These are phyloP conservation scores for Candida sithepensis DNA, from an alignment of 805 yeast genomes.

Conservation along the genomic window DNA sequence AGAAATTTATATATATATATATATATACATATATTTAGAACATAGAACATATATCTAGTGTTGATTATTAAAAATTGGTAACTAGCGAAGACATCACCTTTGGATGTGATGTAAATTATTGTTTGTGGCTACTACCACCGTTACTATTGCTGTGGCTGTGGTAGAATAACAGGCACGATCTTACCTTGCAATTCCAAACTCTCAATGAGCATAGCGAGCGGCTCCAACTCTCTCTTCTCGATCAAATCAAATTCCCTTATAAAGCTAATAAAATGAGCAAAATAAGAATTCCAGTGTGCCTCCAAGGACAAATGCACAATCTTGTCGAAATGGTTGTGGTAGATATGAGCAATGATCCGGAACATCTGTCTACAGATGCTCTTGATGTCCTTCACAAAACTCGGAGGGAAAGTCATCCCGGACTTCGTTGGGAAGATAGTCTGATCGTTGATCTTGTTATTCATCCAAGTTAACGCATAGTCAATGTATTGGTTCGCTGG, in stretches of 20 bases:
- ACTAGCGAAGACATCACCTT: no score
- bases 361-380: conserved; percentile 91
- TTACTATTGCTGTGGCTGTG: not conserved
- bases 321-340: conserved; percentile 91
- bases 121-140: no score
- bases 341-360: conserved; percentile 91
- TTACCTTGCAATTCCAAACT: conserved; percentile 84
- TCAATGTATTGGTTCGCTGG: conserved; percentile 95
- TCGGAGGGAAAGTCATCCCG: conserved; percentile 87
- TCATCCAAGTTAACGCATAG: conserved; percentile 86
- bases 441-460: conserved; percentile 84
- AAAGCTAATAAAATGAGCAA: conserved; percentile 89
- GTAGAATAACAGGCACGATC: conserved; percentile 35
- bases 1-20: not conserved
- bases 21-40: no score
- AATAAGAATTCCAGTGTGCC: conserved; percentile 97
- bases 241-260: conserved; percentile 78
- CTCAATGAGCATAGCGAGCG: conserved; percentile 72
- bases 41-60: no score
- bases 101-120: no score
- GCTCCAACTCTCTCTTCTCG: conserved; percentile 76
- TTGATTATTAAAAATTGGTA: not conserved
- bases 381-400: conserved; percentile 75
- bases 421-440: conserved; percentile 86
- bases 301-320: conserved; percentile 88